These are phyloP conservation scores for Paradendryphiella salina DNA, from an alignment of 2,329 filamentous ascomycete species.

Conservation along the genomic window DNA sequence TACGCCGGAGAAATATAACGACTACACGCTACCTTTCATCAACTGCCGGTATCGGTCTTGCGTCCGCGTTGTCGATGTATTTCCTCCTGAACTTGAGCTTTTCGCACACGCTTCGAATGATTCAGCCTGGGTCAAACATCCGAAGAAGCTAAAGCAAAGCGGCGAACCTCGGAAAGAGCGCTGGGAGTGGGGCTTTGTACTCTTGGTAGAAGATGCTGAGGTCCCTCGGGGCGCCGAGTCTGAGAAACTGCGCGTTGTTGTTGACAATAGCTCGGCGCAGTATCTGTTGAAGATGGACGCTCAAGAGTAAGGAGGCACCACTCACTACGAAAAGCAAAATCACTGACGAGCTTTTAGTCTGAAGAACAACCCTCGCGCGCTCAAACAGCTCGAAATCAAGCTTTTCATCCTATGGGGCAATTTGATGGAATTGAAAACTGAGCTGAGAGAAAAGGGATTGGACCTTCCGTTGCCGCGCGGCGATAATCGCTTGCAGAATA, in stretches of 20 bases:
- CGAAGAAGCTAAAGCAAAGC: constrained; percentile 44
- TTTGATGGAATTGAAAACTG: constrained; percentile 61
- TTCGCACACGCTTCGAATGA: constrained; percentile 61
- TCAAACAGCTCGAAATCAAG: constrained; percentile 65
- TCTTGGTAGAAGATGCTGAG: constrained; percentile 73
- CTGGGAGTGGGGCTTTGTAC: constrained; percentile 85
- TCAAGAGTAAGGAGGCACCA: constrained; percentile 52
- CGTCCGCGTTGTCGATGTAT: constrained; percentile 82
- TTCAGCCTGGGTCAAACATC: constrained; percentile 31
- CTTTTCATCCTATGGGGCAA: constrained; percentile 85
- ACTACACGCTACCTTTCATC: constrained; percentile 67
- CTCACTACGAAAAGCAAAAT: neutral
- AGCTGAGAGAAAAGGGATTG: constrained; percentile 56
- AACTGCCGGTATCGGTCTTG: constrained; percentile 70
- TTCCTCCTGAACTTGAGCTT: constrained; percentile 68
- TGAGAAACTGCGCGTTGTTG: constrained; percentile 64
- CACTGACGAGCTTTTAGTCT: constrained; percentile 54
- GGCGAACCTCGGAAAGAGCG: constrained; percentile 49
- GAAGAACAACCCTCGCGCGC: constrained; percentile 51
- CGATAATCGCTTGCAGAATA: constrained; percentile 42
- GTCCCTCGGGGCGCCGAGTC: constrained; percentile 30
- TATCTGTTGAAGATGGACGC: constrained; percentile 61
- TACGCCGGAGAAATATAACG: constrained; percentile 38
- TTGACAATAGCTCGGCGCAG: constrained; percentile 60
- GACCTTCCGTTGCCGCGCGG: constrained; percentile 32